Base-by-base conservation (phyloP, 495 filamentous ascomycete species). In the Cladorrhinum samala region DNA sequence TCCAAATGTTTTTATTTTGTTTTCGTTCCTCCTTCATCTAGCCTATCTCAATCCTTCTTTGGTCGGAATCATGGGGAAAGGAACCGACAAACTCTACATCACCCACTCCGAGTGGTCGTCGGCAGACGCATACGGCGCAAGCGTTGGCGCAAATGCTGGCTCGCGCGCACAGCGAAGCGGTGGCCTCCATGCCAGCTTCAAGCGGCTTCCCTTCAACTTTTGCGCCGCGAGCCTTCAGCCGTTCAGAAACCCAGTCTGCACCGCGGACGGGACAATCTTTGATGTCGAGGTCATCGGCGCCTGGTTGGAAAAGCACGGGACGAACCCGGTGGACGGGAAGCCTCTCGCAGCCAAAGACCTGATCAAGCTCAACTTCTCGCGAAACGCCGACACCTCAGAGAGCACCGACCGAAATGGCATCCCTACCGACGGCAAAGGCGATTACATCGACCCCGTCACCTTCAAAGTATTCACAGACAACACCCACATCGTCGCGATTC, bases 391-490 rank as follows among this genome's bases (percentile, higher is more conserved):
- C 47, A 65, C 69, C 49, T 65, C 72, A 50, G 65, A 64, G 0
- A 62, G 68, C 39, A 70, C 63, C 47, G 69, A 68, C 2, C 66
- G 66, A 43, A 60, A 59, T 41, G 66, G 64, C 46, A 57, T 56
- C 38, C 63, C 65, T 0, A 67, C 68, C 39, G 71, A 72, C 46
- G 71, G 69, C 45, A 72, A 77, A 50, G 89, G 85, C 50, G 94
- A 98, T 59, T 88, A 89, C 59, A 88, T 96, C 56, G 93, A 99
- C 66, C 93, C 93, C 1, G 92, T 99, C 18, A 96, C 89, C 2
- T 97, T 86, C 76, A 99, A 99, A 71, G 85, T 93, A 9, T 85
- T 99, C 59, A 99, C 93, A 36, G 91, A 99, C 65, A 97, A 96
- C 67, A 96, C 94, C 8, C 93, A 99, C 66, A 87, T 99, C 41